Base-by-base conservation (phyloP, 306 rosid genomes). In the Cyclanthera cordifolia region DNA sequence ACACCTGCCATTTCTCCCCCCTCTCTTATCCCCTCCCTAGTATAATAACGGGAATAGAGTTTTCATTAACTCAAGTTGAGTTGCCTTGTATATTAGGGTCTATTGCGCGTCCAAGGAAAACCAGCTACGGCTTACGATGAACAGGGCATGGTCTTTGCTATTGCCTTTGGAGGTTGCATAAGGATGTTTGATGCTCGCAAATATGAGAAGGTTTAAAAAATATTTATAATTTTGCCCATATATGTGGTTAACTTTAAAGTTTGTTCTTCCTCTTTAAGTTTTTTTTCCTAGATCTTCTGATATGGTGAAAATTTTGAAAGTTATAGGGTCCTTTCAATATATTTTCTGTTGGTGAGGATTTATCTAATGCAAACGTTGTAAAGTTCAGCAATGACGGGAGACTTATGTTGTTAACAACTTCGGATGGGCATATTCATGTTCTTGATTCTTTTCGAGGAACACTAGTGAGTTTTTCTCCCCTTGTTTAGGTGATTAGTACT, bases 401-500 rank as follows among this genome's bases (percentile, higher is more conserved):
- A 76, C 96, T 89, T 64, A 71, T 93, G 87, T 93, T 93, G 72
- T 80, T 87, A 53, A 87, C 98, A 48, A 93, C 98, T 45, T 77
- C 80, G 55, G 90, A 75, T 72, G 98, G 98, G 65, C 94, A 83
- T 78, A 75, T 93, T 75, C 98, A 93, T 37, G 94, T 93, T 9
- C 94, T 93, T 52, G 98, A 93, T 75, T 84, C 98, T 51, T 89
- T 93, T 75, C 91, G 91, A 15, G 98, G 98, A 66, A 87, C 95
- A 53, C 95, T 89, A 54, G 96, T 93, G 54, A 73, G 96, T 80
- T 64, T 25, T 70, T 70, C 49, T 64, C 30, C 25, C 50, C 67
- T 41, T 45, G 66, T 58, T 21, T 21, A 10, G 41, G 64, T 53
- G 56, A 14, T 34, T 46, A 56, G 53, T 67, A 64, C 53, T 63